Evolutionary conservation across 106 monocot species (phyloP), one percentile per base, ranked within the genome.

Genomic region (Allium sativum): DNA sequence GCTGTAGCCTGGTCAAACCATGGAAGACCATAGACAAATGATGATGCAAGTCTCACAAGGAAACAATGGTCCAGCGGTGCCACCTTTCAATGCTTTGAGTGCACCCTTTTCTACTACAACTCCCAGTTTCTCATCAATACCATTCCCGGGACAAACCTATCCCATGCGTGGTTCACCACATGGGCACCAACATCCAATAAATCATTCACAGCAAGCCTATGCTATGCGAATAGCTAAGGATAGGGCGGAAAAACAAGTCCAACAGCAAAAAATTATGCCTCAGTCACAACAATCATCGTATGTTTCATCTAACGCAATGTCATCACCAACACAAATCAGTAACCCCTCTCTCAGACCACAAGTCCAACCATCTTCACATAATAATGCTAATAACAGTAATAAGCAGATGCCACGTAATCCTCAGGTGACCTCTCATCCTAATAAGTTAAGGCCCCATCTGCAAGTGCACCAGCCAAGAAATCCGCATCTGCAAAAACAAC

Each of bases 11-110:
- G 80, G 78, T 63, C 92, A 88, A 59, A 85, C 69, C 52, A 42
- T 78, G 9, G 85, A 88, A 18, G 92, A 96, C 9, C 86, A 84
- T 52, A 82, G 82, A 67, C 84, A 87, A 66, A 79, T 85, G 67
- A 81, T 83, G 74, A 45, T 98, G 46, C 91, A 91, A 76, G 73
- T 44, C 9, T 77, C 84, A 12, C 94, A 81, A 72, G 84, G 74
- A 19, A 31, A 31, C 31, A 87, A 65, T 72, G 73, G 48, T 58
- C 82, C 69, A 46, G 12, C 72, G 31, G 60, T 77, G 7, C 20
- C 71, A 12, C 63, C 83, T 66, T 78, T 84, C 65, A 79, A 44
- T 78, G 58, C 74, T 45, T 64, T 82, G 16, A 79, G 62, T 44
- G 56, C 68, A 3, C 61, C 76, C 8, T 87, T 80, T 60, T 69